These are phyloP conservation scores for Neurospora pannonica DNA, from an alignment of 495 filamentous ascomycete genomes.

Conservation along the genomic window DNA sequence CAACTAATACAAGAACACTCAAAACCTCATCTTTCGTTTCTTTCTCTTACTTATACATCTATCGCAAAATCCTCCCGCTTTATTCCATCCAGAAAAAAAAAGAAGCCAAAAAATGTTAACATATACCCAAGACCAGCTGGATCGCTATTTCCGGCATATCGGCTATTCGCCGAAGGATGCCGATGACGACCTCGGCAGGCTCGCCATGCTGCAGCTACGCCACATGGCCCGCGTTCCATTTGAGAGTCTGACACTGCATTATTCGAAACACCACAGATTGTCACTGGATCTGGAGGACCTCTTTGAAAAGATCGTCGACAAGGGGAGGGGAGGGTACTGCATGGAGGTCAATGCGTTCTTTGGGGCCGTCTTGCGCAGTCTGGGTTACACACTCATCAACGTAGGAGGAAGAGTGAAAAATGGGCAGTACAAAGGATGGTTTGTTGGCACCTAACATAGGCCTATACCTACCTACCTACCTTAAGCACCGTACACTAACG, in stretches of 20 bases:
- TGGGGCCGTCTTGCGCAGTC: constrained; percentile 47
- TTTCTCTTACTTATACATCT: neutral
- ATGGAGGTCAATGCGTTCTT: constrained; percentile 69
- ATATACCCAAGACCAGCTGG: constrained; percentile 18
- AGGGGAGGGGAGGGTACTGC: constrained; percentile 56
- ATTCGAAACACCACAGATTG: constrained; percentile 38
- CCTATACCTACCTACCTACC: neutral
- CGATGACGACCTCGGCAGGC: constrained; percentile 17
- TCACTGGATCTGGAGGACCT: constrained; percentile 48
- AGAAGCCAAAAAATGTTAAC: constrained; percentile 5
- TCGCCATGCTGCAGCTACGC: constrained; percentile 33
- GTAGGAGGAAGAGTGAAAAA: constrained; percentile 30
- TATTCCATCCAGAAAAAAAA: neutral
- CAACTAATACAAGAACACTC: neutral
- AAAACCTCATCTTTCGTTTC: neutral
- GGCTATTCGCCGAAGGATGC: constrained; percentile 16
- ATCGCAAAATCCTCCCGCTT: neutral
- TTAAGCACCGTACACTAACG: neutral
- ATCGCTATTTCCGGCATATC: constrained; percentile 33
- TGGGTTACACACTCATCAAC: constrained; percentile 51
- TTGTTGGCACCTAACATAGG: constrained; percentile 5
- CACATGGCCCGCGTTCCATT: constrained; percentile 58
- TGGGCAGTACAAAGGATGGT: constrained; percentile 28
- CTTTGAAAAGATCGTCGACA: constrained; percentile 53
- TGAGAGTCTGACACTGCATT: constrained; percentile 53